Evolutionary conservation across 768 basidiomycete genomes (phyloP), one percentile per base, ranked within the genome.

Genomic region (Tulasnella sp.): DNA sequence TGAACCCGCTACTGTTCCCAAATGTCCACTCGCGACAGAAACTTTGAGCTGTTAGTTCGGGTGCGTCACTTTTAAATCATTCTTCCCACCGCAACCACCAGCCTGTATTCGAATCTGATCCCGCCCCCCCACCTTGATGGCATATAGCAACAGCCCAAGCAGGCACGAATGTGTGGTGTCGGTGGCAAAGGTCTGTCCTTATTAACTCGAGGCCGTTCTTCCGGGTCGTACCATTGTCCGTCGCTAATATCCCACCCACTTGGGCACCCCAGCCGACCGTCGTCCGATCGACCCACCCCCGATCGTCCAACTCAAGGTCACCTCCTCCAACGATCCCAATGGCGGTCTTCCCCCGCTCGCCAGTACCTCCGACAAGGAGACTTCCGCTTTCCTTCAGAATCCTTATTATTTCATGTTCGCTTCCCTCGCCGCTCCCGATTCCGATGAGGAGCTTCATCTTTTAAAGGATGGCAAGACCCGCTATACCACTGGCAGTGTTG

Each of bases 351-450:
- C 54, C 32, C 58, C 64, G 13, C 41, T 48, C 61, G 13, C 58
- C 32, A 29, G 45, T 38, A 50, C 48, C 48, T n/a, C 48, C 45
- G 43, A 55, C 60, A 45, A 50, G 21, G 49, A 55, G 29, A 44
- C 52, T 24, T 47, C 64, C 17, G 50, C 55, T 32, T 90, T 83
- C 69, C 78, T 91, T 17, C 89, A 92, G 69, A 90, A 94, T 65
- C 92, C 92, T 0, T 94, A 94, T 70, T 95, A 92, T 70, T 93
- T 95, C 71, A 94, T 94, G 88, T 93, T 91, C 66, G 91, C 92
- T 24, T 84, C 83, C 67, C 78, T 94, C 42, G 90, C 91, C 1
- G 84, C 91, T 65, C 88, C 88, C 0, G 90, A 93, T 66, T 85
- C 88, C 63, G 89, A 94, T 65, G 79, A 85, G 11, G 92, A 95